Percentiles rank a stretch among this genome's conserved stretches.
Evolutionary conservation across 1,284 basidiomycete species (phyloP).

Genomic region (Omphalotus olearius): DNA sequence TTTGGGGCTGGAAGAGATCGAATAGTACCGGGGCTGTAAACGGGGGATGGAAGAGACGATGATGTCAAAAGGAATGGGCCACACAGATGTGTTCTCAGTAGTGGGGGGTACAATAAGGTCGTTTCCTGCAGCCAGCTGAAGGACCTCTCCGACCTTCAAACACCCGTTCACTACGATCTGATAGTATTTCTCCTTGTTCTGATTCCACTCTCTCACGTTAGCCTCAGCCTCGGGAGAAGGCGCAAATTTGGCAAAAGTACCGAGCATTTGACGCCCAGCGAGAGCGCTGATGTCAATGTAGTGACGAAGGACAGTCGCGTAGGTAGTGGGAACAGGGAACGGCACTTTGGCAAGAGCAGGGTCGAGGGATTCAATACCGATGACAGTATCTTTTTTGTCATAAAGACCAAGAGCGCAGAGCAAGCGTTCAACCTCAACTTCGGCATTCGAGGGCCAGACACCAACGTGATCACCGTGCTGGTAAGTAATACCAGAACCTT

Average conservation of each 20-base stretch:
- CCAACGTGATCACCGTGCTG: conserved; percentile 98
- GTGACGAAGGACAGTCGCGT: conserved; percentile 90
- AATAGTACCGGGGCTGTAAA: conserved; percentile 96
- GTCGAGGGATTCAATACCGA: conserved; percentile 93
- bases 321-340: conserved; percentile 97
- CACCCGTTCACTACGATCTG: conserved; percentile 74
- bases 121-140: conserved; percentile 86
- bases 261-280: conserved; percentile 91
- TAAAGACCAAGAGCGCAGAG: conserved; percentile 83
- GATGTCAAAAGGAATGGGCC: conserved; percentile 97
- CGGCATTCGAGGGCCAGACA: conserved; percentile 95
- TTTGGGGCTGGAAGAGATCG: conserved; percentile 97
- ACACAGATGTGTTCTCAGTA: conserved; percentile 70
- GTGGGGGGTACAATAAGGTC: conserved; percentile 54
- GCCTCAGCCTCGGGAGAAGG: conserved; percentile 77
- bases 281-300: conserved; percentile 95
- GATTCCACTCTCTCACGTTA: conserved; percentile 75
- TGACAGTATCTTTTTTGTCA: conserved; percentile 75
- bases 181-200: conserved; percentile 86
- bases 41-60: conserved; percentile 91
- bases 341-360: conserved; percentile 98
- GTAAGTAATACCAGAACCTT: conserved; percentile 96
- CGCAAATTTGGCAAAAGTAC: conserved; percentile 83
- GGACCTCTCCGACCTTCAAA: conserved; percentile 87
- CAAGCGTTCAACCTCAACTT: conserved; percentile 87